Evolutionary conservation across 768 basidiomycete species (phyloP), one percentile per base, ranked within the genome.

Genomic region (Candolleomyces efflorescens): DNA sequence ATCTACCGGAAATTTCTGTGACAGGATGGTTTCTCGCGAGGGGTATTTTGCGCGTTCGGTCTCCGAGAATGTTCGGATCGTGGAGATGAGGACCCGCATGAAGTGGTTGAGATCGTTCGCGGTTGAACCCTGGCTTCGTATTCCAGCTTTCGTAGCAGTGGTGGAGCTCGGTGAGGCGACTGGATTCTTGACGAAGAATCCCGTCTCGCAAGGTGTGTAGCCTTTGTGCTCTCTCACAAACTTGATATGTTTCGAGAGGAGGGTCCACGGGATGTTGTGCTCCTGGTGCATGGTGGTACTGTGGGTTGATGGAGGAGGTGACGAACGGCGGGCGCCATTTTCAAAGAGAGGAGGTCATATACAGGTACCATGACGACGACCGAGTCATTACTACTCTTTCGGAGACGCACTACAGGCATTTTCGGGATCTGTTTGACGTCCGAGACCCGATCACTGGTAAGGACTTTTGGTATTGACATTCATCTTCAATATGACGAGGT

Each of bases 231-330:
- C 67, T 24, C 50, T 56, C 1, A 71, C 62, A 60, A 72, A 73
- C 46, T 61, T 64, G 62, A 75, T 66, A 60, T 75, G 68, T 11
- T 68, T 62, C 9, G 72, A 62, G 17, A 76, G 58, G 1, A 66
- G 55, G 36, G 69, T 63, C 75, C 77, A 75, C 1, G 75, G 72
- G 22, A 76, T 72, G 45, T 70, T 74, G 53, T 76, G 75, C 24
- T 71, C 67, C 67, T 75, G 75, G 55, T 76, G 75, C 77, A 76
- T 76, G 26, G 38, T 27, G 27, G 4, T 27, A 27, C 27, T n/a
- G n/a, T n/a, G n/a, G n/a, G n/a, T n/a, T n/a, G n/a, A n/a, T n/a
- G n/a, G n/a, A n/a, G n/a, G n/a, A n/a, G n/a, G n/a, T n/a, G n/a
- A n/a, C n/a, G n/a, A n/a, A n/a, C n/a, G n/a, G n/a, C n/a, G n/a